Percentiles rank a stretch among this genome's conserved stretches.
These are phyloP conservation scores for Bryoerythrophyllum caledonicum DNA, from an alignment of 225 moss, liverwort and hornwort species.

Conservation along the genomic window DNA sequence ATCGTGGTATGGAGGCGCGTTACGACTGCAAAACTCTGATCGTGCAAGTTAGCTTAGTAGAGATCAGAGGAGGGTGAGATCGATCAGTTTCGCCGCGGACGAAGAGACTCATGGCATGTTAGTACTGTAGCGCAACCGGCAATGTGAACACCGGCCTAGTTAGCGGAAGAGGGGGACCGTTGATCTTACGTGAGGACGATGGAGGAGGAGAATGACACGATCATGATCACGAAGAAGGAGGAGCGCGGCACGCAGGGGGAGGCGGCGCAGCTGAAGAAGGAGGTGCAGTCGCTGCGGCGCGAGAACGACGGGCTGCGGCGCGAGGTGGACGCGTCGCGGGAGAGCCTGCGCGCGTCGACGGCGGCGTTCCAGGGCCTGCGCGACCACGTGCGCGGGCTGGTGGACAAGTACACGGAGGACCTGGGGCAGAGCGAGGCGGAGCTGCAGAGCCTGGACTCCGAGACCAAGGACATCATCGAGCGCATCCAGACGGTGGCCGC, in stretches of 20 bases:
- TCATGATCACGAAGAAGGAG: not conserved
- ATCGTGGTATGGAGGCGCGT: not conserved
- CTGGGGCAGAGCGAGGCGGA: conserved; percentile 31
- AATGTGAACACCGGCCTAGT: too few relatives aligned
- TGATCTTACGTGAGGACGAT: too few relatives aligned
- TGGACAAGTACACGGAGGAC: conserved; percentile 32
- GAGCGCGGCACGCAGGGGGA: not conserved
- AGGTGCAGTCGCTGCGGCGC: not conserved
- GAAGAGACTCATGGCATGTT: too few relatives aligned
- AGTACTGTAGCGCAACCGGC: too few relatives aligned
- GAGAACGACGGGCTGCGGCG: conserved; percentile 24
- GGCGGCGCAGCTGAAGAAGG: conserved; percentile 31
- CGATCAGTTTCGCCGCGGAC: too few relatives aligned
- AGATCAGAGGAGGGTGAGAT: too few relatives aligned
- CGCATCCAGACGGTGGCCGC: conserved; percentile 31
- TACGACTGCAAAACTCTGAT: not conserved
- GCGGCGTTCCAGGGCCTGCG: conserved; percentile 3
- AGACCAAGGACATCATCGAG: conserved; percentile 39
- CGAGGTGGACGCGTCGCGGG: conserved; percentile 2
- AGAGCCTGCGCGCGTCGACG: conserved; percentile 7
- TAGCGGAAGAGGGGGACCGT: too few relatives aligned
- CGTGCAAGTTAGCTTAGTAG: not conserved
- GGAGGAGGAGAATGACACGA: conserved; percentile 23
- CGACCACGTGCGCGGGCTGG: not conserved
- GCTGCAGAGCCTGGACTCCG: conserved; percentile 26